These are phyloP conservation scores for Babesia ovata DNA, from an alignment of 169 alveolate species.

Conservation along the genomic window DNA sequence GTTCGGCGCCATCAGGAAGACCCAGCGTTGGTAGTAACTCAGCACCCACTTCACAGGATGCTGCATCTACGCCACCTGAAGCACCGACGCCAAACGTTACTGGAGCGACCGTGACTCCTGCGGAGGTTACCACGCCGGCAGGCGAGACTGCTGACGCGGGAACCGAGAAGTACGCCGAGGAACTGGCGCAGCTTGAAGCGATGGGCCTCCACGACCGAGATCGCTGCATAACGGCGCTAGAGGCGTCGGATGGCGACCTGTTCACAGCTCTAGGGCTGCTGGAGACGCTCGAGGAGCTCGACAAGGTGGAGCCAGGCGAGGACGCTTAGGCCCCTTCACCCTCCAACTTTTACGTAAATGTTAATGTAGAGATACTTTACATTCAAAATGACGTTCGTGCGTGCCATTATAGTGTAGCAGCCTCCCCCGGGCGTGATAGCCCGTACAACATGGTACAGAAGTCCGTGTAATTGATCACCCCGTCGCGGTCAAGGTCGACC, in stretches of 20 bases:
- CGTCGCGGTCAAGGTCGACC: conserved; percentile 80
- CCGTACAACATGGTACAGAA: conserved; percentile 77
- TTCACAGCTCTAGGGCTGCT: conserved; percentile 79
- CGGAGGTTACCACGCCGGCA: neutral
- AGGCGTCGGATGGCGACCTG: conserved; percentile 82
- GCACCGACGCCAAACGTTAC: neutral
- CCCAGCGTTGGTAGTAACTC: neutral
- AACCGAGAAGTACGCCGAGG: conserved; percentile 50
- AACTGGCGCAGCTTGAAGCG: conserved; percentile 73
- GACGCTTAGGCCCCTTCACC: neutral
- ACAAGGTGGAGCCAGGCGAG: conserved; percentile 26
- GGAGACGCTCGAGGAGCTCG: conserved; percentile 69
- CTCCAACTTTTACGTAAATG: neutral
- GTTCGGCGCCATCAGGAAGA: neutral
- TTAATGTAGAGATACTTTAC: neutral
- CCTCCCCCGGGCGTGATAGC: conserved; percentile 31
- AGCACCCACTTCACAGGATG: neutral
- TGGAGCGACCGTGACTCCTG: neutral
- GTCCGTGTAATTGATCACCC: conserved; percentile 75
- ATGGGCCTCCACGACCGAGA: conserved; percentile 83
- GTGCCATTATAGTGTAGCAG: conserved; percentile 1
- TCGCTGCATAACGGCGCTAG: conserved; percentile 78
- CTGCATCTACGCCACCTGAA: neutral
- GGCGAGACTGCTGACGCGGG: no score
- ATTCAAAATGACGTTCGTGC: neutral